Evolutionary conservation across 176 grass and related monocot genomes (phyloP), one percentile per base, ranked within the genome.

Genomic region (Hordeum vulgare): DNA sequence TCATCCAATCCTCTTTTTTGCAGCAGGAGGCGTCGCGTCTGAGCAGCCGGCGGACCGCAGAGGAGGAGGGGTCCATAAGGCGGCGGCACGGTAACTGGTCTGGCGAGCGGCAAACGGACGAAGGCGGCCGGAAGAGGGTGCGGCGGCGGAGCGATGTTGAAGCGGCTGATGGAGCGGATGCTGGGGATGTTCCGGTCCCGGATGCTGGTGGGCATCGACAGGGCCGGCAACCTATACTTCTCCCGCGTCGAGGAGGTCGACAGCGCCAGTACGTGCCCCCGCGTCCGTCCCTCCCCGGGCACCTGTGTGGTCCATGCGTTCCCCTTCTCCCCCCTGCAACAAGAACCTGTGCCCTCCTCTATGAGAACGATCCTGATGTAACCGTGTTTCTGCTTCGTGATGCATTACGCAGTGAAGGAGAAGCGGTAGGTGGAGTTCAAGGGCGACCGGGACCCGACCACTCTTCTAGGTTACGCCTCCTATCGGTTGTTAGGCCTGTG

Each of bases 381-480:
- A 51, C 14, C 15, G 36, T 45, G 47, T 28, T 61, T 34, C 75
- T 63, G 61, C n/a, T 80, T 74, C 29, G n/a, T 49, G 29, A 72
- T 79, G 42, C 42, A 18, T 4, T 18, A 9, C 42, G 3, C 73
- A 98, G 96, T 83, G 82, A 95, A 95, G 73, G 96, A 94, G 85
- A 98, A 91, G 83, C 87, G 96, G 53, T 98, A 91, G 96, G 91
- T 98, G 33, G 79, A 93, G 84, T 98, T 91, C 88, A 98, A 95
- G 85, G 89, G 85, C 18, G 96, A 98, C 65, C 74, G 83, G 78
- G 96, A 98, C 51, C 81, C 93, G 41, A 95, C 91, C 61, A 82
- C 85, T 41, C 74, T 98, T 90, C 93, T 91, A 98, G 93, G 90
- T 98, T 71, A 85, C 51, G 5, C 41, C 71, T 88, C 39, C 24